phyloP scores from a whole-genome alignment of 139 green algal genomes.

The Closterium sp. region DNA sequence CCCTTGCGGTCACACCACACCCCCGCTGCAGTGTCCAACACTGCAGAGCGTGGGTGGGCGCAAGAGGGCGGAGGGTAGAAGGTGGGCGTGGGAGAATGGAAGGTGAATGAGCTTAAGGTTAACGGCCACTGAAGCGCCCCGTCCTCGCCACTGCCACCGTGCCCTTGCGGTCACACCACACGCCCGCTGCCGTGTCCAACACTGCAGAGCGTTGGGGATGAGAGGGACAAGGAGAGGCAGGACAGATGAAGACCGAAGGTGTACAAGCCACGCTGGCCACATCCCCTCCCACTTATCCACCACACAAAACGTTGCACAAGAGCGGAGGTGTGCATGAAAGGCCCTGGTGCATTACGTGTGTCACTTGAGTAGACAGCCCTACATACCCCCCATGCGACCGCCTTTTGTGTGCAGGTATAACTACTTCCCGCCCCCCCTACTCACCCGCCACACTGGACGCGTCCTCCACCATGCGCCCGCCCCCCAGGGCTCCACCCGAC shows the following conservation, averaged over 20 bases:
- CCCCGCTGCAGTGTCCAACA: constrained; percentile 86
- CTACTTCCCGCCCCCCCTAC: neutral
- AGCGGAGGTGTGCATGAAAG: too few relatives aligned
- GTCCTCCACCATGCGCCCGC: constrained; percentile 92
- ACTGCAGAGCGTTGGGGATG: constrained; percentile 37
- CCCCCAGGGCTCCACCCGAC: constrained; percentile 88
- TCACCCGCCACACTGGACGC: constrained; percentile 64
- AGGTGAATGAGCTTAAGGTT: too few relatives aligned
- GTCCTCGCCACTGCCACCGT: constrained; percentile 10
- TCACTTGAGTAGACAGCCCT: too few relatives aligned
- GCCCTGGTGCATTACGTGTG: too few relatives aligned
- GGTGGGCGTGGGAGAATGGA: too few relatives aligned
- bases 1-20: constrained; percentile 51
- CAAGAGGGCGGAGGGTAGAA: neutral
- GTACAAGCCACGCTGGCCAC: too few relatives aligned
- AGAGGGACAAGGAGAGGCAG: too few relatives aligned
- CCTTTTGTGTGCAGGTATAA: too few relatives aligned
- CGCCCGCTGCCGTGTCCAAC: constrained; percentile 82
- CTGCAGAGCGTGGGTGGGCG: constrained; percentile 4
- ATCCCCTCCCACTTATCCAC: constrained; percentile 49
- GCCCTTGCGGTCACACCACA: constrained; percentile 48
- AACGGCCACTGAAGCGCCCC: constrained; percentile 8
- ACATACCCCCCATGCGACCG: too few relatives aligned
- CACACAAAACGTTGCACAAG: constrained; percentile 60
- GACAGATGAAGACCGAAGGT: too few relatives aligned